Base-by-base conservation (phyloP, 441 rosid species). In the Erysimum cheiri region DNA sequence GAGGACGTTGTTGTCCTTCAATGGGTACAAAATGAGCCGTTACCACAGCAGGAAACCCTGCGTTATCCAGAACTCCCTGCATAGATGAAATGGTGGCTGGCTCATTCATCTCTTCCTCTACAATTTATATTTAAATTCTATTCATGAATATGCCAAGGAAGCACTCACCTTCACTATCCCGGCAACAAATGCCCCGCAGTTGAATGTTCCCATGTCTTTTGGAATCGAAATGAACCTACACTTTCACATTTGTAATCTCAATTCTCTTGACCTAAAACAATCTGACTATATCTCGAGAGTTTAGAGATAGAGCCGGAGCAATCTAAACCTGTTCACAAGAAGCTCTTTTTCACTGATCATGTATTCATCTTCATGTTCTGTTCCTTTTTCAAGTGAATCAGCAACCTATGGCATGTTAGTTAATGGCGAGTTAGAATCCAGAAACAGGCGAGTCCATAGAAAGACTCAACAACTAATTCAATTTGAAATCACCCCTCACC, bases 281-380 rank as follows among this genome's bases (percentile, higher is more conserved):
- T 37, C 2, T 1, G 28, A 15, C 14, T 36, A 29, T 6, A 35
- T 6, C 64, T 55, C 19, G 1, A 57, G 56, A 49, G 24, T 41
- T 58, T 28, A 64, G 17, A 39, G 24, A 31, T n/a, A 67, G 77
- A 31, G 44, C 19, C 4, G 8, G 41, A 29, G 31, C 50, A 65
- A 48, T 10, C 10, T 8, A 71, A 69, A 92, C 99, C 89, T 83
- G 84, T 95, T 95, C 6, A 95, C 98, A 6, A 92, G 96, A 50
- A 95, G 99, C 77, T 92, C 98, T 73, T 87, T 95, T 85, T 95
- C 99, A 41, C 99, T 95, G 65, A 95, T 95, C 99, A 92, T 95
- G 81, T 95, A 95, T 80, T 95, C 99, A 71, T 90, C 99, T 79
- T 95, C 98, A 47, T 95, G 97, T 78, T 95, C 98, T 64, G 99